phyloP scores from a whole-genome alignment of 108 stramenopile species.

The Stephanodiscus triporus region DNA sequence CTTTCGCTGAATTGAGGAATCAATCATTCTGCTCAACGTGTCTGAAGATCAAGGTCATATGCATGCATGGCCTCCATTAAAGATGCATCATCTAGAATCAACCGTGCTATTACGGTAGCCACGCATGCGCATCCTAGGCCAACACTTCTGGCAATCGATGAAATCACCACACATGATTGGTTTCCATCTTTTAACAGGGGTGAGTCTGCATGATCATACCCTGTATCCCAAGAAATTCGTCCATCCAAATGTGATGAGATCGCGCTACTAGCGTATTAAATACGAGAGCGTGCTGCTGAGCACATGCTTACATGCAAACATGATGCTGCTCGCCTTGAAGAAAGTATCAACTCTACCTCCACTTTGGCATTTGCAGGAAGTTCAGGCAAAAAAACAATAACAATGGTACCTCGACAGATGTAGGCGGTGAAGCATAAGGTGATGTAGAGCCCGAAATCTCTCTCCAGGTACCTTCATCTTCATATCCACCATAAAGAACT shows the following conservation, averaged over 20 bases:
- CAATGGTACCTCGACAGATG: slow-evolving; percentile 47
- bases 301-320: slow-evolving; percentile 46
- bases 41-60: slow-evolving; percentile 33
- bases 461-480: slow-evolving; percentile 82
- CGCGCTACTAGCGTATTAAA: not conserved
- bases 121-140: slow-evolving; percentile 50
- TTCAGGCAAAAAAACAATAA: slow-evolving; percentile 79
- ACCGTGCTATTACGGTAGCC: slow-evolving; percentile 43
- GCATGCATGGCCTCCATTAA: not conserved
- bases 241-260: not conserved
- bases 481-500: slow-evolving; percentile 75
- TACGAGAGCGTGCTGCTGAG: slow-evolving; percentile 6
- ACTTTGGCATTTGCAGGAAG: slow-evolving; percentile 78
- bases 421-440: slow-evolving; percentile 16
- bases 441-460: slow-evolving; percentile 50
- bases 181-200: not conserved
- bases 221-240: slow-evolving; percentile 59
- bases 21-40: slow-evolving; percentile 57
- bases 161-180: slow-evolving; percentile 29
- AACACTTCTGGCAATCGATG: slow-evolving; percentile 51
- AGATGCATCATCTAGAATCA: not conserved
- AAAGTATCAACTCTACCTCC: slow-evolving; percentile 78
- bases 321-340: slow-evolving; percentile 56
- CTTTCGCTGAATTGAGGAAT: slow-evolving; percentile 37
- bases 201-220: slow-evolving; percentile 42